Percentiles rank a stretch among this genome's conserved stretches.
phyloP scores from a whole-genome alignment of 2,329 filamentous ascomycete species.

The Ustulina deusta region DNA sequence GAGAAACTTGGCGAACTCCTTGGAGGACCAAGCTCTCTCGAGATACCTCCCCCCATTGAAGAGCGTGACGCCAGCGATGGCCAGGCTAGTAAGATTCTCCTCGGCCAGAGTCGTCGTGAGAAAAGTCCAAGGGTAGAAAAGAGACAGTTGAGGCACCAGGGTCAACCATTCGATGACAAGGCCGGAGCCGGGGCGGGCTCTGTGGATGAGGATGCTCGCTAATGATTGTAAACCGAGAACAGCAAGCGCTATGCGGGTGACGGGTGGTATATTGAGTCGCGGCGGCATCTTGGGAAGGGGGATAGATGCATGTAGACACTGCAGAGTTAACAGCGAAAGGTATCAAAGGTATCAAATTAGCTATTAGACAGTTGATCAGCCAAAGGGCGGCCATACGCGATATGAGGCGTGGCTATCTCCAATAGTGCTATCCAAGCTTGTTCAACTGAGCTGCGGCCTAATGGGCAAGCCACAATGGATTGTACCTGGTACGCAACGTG shows the following conservation, averaged over 20 bases:
- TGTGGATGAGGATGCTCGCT: slow-evolving; percentile 82
- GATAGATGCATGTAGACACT: slow-evolving; percentile 39
- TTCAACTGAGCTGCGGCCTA: slow-evolving; percentile 33
- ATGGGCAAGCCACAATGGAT: slow-evolving; percentile 28
- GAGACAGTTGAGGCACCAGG: slow-evolving; percentile 83
- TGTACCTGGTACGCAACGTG: slow-evolving; percentile 15
- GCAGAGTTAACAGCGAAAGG: slow-evolving; percentile 19
- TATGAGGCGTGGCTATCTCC: slow-evolving; percentile 24
- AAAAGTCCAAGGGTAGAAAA: slow-evolving; percentile 94
- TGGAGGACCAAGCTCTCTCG: slow-evolving; percentile 93
- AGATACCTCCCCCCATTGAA: slow-evolving; percentile 96
- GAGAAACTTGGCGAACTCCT: slow-evolving; percentile 92
- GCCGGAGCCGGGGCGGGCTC: slow-evolving; percentile 68
- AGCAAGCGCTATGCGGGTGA: slow-evolving; percentile 85
- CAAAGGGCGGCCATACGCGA: slow-evolving; percentile 19
- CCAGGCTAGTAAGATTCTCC: slow-evolving; percentile 88
- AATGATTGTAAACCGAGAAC: slow-evolving; percentile 81
- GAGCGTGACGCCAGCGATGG: slow-evolving; percentile 80
- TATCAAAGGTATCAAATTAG: slow-evolving; percentile 23
- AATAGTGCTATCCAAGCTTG: neutral
- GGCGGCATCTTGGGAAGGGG: slow-evolving; percentile 71
- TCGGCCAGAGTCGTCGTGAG: slow-evolving; percentile 89
- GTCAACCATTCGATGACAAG: slow-evolving; percentile 88
- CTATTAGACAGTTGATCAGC: slow-evolving; percentile 28
- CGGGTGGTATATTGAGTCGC: slow-evolving; percentile 90